Evolutionary conservation across 352 stramenopile genomes (phyloP), one percentile per base, ranked within the genome.

Genomic region (Globisporangium ultimum): DNA sequence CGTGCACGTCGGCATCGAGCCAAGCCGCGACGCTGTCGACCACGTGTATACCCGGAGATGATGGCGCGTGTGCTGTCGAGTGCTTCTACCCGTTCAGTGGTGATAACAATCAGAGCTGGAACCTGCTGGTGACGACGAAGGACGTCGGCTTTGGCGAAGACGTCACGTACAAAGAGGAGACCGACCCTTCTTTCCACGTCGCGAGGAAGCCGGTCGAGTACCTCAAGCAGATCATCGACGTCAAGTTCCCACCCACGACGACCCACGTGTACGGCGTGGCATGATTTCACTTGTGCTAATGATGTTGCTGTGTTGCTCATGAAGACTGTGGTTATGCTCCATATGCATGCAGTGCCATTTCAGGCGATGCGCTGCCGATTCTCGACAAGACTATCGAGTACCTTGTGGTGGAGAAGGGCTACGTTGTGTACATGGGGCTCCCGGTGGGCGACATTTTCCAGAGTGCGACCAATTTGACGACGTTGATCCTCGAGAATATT

Each of bases 401-500:
- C 47, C 59, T 63, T 3, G 42, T 73, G 13, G 43, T 77, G 15
- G 61, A 68, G 15, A 61, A 62, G 12, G 68, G 63, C 24, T 54
- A 64, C 12, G 43, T 56, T 7, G 54, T 77, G n/a, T 63, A 56
- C 41, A 48, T 73, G 9, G 52, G 60, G 13, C 48, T 75, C 13
- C 48, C 42, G 3, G 22, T 48, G 28, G 46, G 53, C 32, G 57
- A 63, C 2, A 49, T 64, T 46, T 71, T 77, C 17, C 22, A 20
- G 20, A 73, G 72, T 15, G 71, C 68, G 15, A 63, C 45, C 2
- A 58, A 67, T n/a, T 56, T 67, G 18, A 70, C 66, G 50, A 66
- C 58, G 5, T 47, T 80, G 17, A 67, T 74, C 46, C 42, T 80
- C 18, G 71, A 80, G 51, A 80, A 80, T 60, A 17, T 80, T 55